Percentiles rank a stretch among this genome's conserved stretches.
phyloP scores from a whole-genome alignment of 768 basidiomycete species.

The Macrocybe gigantea region DNA sequence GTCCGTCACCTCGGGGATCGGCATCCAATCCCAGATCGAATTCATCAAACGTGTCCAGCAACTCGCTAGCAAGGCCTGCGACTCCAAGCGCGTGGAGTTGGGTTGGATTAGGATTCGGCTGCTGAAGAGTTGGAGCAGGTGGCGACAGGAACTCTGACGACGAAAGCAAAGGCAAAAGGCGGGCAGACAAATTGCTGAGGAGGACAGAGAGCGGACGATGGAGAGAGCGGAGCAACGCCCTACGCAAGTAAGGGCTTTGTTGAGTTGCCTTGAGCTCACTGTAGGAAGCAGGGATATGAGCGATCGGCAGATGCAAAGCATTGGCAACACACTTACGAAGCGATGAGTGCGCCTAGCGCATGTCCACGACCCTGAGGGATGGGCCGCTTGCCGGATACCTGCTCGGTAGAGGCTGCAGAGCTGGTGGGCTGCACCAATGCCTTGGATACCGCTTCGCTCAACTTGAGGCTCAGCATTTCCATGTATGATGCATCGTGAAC shows the following conservation, averaged over 20 bases:
- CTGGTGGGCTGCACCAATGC: slow-evolving; percentile 63
- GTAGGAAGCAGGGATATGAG: slow-evolving; percentile 11
- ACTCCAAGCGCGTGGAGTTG: slow-evolving; percentile 70
- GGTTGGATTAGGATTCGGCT: slow-evolving; percentile 52
- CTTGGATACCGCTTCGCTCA: slow-evolving; percentile 79
- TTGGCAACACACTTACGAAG: slow-evolving; percentile 46
- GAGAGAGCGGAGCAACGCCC: slow-evolving; percentile 66
- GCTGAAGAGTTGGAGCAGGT: slow-evolving; percentile 42
- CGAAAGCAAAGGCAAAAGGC: slow-evolving; percentile 61
- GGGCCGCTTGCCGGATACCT: slow-evolving; percentile 60
- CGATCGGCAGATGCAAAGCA: slow-evolving; percentile 2
- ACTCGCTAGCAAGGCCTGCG: slow-evolving; percentile 66
- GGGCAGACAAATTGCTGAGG: slow-evolving; percentile 61
- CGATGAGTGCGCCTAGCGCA: slow-evolving; percentile 61
- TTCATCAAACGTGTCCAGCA: slow-evolving; percentile 66
- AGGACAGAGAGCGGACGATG: slow-evolving; percentile 76
- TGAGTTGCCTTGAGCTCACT: slow-evolving; percentile 67
- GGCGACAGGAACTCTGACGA: slow-evolving; percentile 55
- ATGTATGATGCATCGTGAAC: slow-evolving; percentile 79
- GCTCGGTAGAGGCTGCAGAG: slow-evolving; percentile 43
- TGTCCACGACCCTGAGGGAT: slow-evolving; percentile 71
- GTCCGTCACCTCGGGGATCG: slow-evolving; percentile 60
- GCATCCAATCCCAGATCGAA: slow-evolving; percentile 55
- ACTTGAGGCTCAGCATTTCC: slow-evolving; percentile 67
- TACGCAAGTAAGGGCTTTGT: slow-evolving; percentile 58